phyloP scores from a whole-genome alignment of 352 stramenopile genomes.

The Globisporangium mamillatum region DNA sequence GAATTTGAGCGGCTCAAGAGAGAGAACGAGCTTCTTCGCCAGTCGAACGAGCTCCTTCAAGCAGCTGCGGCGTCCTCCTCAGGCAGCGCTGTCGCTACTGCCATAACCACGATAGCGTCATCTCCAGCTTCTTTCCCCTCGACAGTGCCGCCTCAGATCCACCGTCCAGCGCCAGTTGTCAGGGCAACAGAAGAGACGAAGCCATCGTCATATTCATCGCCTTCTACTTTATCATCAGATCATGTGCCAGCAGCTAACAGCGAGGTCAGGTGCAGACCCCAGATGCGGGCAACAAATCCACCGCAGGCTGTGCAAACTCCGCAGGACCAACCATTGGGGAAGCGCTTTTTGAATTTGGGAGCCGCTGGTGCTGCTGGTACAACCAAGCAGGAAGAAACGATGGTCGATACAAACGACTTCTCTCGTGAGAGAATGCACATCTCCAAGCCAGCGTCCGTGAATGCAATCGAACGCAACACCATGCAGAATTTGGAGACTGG shows the following conservation, averaged over 20 bases:
- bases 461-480: too few relatives aligned
- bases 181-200: neutral
- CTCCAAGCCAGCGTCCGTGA: neutral
- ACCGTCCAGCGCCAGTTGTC: neutral
- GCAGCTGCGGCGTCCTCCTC: conserved; percentile 16
- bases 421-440: neutral
- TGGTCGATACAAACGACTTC: neutral
- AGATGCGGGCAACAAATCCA: neutral
- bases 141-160: neutral
- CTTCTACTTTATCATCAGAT: neutral
- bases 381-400: neutral
- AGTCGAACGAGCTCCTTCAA: conserved; percentile 63
- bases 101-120: neutral
- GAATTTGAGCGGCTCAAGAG: conserved; percentile 66
- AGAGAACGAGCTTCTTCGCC: conserved; percentile 62
- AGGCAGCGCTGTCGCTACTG: neutral
- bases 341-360: conserved; percentile 5
- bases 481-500: neutral
- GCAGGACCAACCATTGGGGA: neutral
- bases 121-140: too few relatives aligned
- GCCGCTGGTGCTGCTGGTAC: neutral
- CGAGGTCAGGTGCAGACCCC: neutral
- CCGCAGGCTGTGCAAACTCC: neutral
- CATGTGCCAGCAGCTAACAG: neutral
- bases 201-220: neutral